Base-by-base conservation (phyloP, 1,284 basidiomycete genomes). In the Inonotus hispidus region DNA sequence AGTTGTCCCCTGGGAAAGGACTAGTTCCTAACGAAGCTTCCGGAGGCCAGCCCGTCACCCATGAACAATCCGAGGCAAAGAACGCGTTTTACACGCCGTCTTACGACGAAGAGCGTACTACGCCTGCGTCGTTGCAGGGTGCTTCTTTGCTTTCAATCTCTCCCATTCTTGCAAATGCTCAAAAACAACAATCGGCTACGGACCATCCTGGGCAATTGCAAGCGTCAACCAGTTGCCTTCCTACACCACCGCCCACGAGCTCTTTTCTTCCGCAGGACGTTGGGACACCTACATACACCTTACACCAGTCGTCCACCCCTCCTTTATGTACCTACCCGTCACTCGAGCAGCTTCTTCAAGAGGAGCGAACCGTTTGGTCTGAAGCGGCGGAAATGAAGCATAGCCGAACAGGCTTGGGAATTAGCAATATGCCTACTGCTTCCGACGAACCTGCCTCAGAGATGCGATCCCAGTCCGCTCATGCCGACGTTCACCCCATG, bases 331-430 rank as follows among this genome's bases (percentile, higher is more conserved):
- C n/a, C 1, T 39, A 43, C 37, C 35, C 50, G 29, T 52, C 52
- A 35, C 41, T 60, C 2, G 45, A 37, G 8, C 19, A 35, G 32
- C 49, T 60, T 46, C 39, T 53, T 23, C 37, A 52, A 14, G 58
- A 60, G 43, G 58, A 60, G 25, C 58, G 39, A 7, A 25, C 38
- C 19, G 52, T 41, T 25, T 60, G 58, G 58, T 19, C 41, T n/a
- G 58, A 60, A 47, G 58, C 29, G 2, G 39, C 19, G 23, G 50
- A 41, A 25, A 13, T 25, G n/a, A 59, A 59, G n/a, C 50, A 19
- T 8, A 53, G 41, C 16, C 37, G 29, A 23, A n/a, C 32, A 13
- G 47, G 16, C 32, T 32, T 32, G 32, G 32, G 32, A 3, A 3
- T 32, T 32, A 32, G 8, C 32, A 32, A 32, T 32, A 32, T 8